Evolutionary conservation across 257 asterid genomes (phyloP).

Genomic region (Eucommia ulmoides): DNA sequence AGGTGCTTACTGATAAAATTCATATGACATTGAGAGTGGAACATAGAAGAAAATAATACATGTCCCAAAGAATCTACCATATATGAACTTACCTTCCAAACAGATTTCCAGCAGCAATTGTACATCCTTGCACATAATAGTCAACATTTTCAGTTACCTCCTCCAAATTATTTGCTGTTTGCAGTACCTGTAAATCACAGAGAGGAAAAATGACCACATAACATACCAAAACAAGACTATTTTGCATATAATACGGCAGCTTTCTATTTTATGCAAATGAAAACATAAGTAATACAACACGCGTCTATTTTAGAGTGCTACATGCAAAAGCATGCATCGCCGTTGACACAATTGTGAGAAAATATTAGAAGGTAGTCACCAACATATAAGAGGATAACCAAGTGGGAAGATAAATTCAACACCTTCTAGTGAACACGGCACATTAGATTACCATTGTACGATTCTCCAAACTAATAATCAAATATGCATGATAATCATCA

Average conservation of each 20-base stretch:
- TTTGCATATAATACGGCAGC: no score
- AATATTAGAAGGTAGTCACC: not conserved
- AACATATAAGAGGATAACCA: not conserved
- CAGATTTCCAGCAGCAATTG: constrained; percentile 93
- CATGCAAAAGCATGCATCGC: no score
- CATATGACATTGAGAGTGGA: no score
- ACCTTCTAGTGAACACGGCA: not conserved
- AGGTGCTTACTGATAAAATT: no score
- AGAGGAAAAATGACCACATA: constrained; percentile 7
- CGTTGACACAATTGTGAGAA: no score
- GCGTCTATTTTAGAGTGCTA: no score
- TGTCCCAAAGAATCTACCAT: not conserved
- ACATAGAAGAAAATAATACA: not conserved
- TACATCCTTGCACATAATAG: constrained; percentile 85
- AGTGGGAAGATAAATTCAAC: not conserved
- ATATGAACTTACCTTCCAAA: constrained; percentile 63
- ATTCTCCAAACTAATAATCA: constrained; percentile 85
- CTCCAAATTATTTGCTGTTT: constrained; percentile 93
- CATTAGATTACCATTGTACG: constrained; percentile 74
- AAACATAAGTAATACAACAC: no score
- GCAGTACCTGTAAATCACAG: constrained; percentile 50
- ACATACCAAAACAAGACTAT: not conserved
- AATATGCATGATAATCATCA: constrained; percentile 96
- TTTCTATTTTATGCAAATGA: no score
- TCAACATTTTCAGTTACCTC: constrained; percentile 98